phyloP scores from a whole-genome alignment of 1,139 yeast genomes.

The Geotrichum bryndzae region DNA sequence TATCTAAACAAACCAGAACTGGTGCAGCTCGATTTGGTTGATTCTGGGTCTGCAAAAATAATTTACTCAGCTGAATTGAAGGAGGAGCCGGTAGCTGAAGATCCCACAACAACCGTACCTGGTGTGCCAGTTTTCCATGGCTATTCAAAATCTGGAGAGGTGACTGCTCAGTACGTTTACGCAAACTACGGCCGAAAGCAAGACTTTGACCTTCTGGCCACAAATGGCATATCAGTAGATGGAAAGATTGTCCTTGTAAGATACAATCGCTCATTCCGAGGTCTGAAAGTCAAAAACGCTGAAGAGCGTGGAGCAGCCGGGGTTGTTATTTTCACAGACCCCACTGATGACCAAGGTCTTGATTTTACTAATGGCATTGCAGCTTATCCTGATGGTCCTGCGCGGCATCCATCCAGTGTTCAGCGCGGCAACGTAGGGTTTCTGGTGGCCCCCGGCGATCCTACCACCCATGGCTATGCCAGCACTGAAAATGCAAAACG shows the following conservation, averaged over 20 bases:
- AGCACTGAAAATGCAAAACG: constrained; percentile 48
- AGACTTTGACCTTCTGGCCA: constrained; percentile 45
- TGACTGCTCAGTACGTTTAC: constrained; percentile 50
- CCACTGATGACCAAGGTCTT: constrained; percentile 53
- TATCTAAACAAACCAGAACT: constrained; percentile 58
- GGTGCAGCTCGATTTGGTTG: constrained; percentile 44
- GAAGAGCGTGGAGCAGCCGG: constrained; percentile 58
- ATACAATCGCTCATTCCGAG: constrained; percentile 57
- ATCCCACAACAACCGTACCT: constrained; percentile 54
- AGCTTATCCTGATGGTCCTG: constrained; percentile 62
- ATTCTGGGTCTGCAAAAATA: constrained; percentile 31
- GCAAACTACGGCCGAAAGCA: constrained; percentile 56
- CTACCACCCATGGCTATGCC: constrained; percentile 79
- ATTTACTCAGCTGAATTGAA: constrained; percentile 57
- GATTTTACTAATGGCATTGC: constrained; percentile 47
- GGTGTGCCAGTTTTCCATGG: constrained; percentile 59
- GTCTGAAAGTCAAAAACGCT: constrained; percentile 62
- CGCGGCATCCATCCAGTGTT: constrained; percentile 61
- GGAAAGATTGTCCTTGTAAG: constrained; percentile 55
- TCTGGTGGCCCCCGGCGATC: constrained; percentile 81
- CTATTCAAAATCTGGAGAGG: constrained; percentile 61
- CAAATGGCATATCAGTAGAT: constrained; percentile 43
- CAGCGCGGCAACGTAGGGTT: constrained; percentile 83
- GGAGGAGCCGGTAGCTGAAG: constrained; percentile 71
- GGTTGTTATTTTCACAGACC: constrained; percentile 56